Conservation (phyloP, 1,139 yeast genomes). For the Pneumocystis murina region DNA sequence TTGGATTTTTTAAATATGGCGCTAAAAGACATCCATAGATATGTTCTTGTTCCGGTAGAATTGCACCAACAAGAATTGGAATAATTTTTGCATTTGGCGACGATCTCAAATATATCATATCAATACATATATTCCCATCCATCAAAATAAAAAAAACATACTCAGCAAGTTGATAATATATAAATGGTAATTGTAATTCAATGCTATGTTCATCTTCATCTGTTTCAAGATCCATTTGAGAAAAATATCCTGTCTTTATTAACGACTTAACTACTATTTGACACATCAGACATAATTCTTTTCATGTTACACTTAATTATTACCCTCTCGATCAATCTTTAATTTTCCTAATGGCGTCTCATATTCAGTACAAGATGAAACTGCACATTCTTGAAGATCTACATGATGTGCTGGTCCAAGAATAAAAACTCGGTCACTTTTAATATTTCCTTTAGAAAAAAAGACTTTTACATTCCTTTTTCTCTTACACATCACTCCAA, state of each 20-base stretch:
- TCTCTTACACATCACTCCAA: slow-evolving; percentile 28
- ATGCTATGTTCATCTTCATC: slow-evolving; percentile 87
- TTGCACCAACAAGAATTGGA: slow-evolving; percentile 68
- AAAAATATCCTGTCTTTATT: slow-evolving; percentile 29
- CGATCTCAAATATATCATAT: slow-evolving; percentile 23
- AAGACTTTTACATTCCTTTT: background rate
- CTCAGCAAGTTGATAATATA: slow-evolving; percentile 33
- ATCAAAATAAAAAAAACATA: background rate
- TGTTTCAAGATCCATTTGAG: slow-evolving; percentile 39
- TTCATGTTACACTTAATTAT: background rate
- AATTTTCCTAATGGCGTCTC: slow-evolving; percentile 74
- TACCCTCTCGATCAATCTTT: slow-evolving; percentile 42
- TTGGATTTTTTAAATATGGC: slow-evolving; percentile 41
- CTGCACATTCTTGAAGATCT: slow-evolving; percentile 29
- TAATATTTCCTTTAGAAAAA: background rate
- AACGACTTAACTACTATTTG: slow-evolving; percentile 17
- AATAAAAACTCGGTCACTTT: slow-evolving; percentile 50
- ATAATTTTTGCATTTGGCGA: slow-evolving; percentile 28
- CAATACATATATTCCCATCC: slow-evolving; percentile 18
- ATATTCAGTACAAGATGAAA: slow-evolving; percentile 41
- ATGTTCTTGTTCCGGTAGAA: slow-evolving; percentile 33
- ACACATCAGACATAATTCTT: background rate
- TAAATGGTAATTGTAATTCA: slow-evolving; percentile 85
- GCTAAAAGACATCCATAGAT: slow-evolving; percentile 36
- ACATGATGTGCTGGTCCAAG: slow-evolving; percentile 88